A percentile compares a stretch with the other conserved stretches of the same genome.
Evolutionary conservation across 345 rosid species (phyloP).

Genomic region (Aegle marmelos): DNA sequence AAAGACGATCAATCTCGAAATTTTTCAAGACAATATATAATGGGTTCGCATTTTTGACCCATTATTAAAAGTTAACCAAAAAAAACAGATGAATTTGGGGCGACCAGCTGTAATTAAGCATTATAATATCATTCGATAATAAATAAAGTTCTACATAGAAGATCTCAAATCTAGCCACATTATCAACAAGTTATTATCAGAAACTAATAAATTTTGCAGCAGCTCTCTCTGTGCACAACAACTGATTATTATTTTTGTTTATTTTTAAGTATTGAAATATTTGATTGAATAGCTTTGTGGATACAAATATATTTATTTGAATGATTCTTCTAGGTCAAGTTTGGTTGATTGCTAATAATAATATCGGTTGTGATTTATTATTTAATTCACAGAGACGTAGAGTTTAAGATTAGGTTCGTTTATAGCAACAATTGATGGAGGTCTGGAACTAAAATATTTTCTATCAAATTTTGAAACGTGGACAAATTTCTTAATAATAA

Average conservation of each 20-base stretch:
- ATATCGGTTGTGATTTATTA: background rate
- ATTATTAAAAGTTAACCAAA: background rate
- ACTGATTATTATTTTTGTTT: background rate
- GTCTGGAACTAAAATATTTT: background rate
- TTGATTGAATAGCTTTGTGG: background rate
- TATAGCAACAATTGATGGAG: background rate
- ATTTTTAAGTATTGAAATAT: background rate
- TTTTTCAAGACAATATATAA: background rate
- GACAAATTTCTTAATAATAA: background rate
- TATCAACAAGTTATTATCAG: background rate
- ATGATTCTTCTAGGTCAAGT: constrained; percentile 11
- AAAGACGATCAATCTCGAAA: background rate
- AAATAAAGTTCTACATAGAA: background rate
- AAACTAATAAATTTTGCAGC: background rate
- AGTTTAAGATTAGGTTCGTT: constrained; percentile 3
- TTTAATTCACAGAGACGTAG: background rate
- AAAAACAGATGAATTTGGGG: background rate
- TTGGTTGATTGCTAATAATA: background rate
- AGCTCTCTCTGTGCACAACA: background rate
- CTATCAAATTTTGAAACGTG: background rate
- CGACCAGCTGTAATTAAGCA: background rate
- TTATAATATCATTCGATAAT: background rate
- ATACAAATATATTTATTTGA: constrained; percentile 8
- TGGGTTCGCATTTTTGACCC: background rate
- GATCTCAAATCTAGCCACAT: constrained; percentile 2